phyloP scores from a whole-genome alignment of 257 asterid species.

The Solanum pennellii region DNA sequence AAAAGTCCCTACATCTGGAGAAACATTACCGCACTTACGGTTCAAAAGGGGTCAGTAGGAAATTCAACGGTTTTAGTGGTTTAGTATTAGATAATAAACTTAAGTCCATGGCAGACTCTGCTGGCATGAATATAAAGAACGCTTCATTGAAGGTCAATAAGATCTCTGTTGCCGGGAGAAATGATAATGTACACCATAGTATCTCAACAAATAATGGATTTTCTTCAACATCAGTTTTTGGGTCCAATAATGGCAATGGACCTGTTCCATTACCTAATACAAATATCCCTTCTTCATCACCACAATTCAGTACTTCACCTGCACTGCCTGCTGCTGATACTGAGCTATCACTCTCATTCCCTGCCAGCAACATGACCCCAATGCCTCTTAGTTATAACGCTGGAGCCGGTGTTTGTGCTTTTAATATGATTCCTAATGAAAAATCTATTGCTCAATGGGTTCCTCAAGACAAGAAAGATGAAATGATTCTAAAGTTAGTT shows the following conservation, averaged over 20 bases:
- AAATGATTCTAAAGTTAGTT: constrained; percentile 64
- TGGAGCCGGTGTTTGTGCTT: constrained; percentile 24
- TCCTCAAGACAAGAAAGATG: constrained; percentile 68
- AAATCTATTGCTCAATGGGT: constrained; percentile 38
- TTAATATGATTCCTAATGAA: constrained; percentile 23
- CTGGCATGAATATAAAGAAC: constrained; percentile 39
- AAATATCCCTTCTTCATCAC: constrained; percentile 20
- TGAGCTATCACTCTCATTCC: constrained; percentile 79
- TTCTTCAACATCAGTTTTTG: constrained; percentile 42
- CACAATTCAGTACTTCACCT: constrained; percentile 16
- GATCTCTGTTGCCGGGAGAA: constrained; percentile 27
- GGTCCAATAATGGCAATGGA: constrained; percentile 20
- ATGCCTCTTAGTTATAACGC: constrained; percentile 36
- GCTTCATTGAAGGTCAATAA: constrained; percentile 29
- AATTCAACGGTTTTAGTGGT: constrained; percentile 47
- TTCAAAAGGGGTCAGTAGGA: constrained; percentile 57
- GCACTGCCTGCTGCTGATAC: constrained; percentile 67
- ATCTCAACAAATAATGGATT: constrained; percentile 28
- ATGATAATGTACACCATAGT: constrained; percentile 24
- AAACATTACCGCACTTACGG: constrained; percentile 57
- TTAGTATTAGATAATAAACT: constrained; percentile 72
- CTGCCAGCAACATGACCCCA: constrained; percentile 41
- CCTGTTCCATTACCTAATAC: constrained; percentile 27
- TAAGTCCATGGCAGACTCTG: constrained; percentile 52
- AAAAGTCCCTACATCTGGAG: constrained; percentile 64